A percentile compares a stretch with the other conserved stretches of the same genome.
Conservation (phyloP, 2,329 filamentous ascomycete species). For the Colletotrichum caudatum region DNA sequence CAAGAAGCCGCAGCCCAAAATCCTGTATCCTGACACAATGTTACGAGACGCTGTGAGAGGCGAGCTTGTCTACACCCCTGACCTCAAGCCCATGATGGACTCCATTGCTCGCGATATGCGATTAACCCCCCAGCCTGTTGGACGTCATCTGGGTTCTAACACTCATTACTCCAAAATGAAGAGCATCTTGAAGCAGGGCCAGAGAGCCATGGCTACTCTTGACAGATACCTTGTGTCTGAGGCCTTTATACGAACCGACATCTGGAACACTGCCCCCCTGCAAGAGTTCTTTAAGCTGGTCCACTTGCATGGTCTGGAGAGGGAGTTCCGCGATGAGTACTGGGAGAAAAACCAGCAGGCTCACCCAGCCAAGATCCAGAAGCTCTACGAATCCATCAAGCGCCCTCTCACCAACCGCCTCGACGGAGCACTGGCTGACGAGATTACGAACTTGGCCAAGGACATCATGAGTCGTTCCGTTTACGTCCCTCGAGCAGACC, state of each 20-base stretch:
- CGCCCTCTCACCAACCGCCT: neutral
- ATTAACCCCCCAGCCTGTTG: slow-evolving; percentile 1
- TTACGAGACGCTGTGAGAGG: slow-evolving; percentile 14
- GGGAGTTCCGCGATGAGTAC: slow-evolving; percentile 22
- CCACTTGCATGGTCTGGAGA: slow-evolving; percentile 15
- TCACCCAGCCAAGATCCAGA: slow-evolving; percentile 7
- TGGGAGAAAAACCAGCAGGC: slow-evolving; percentile 26
- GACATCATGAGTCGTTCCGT: slow-evolving; percentile 32
- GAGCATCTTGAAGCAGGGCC: slow-evolving; percentile 14
- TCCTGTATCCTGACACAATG: slow-evolving; percentile 11
- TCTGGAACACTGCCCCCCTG: slow-evolving; percentile 1
- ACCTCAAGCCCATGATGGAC: neutral
- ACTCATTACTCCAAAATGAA: slow-evolving; percentile 10
- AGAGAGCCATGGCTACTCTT: slow-evolving; percentile 9
- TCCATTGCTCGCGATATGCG: slow-evolving; percentile 3
- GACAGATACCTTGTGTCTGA: slow-evolving; percentile 28
- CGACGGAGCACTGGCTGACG: neutral
- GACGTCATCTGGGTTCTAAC: slow-evolving; percentile 15
- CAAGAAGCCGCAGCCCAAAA: neutral
- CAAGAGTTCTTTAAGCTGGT: slow-evolving; percentile 32
- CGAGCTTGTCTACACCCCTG: slow-evolving; percentile 24
- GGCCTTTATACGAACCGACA: slow-evolving; percentile 30
- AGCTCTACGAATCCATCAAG: neutral
- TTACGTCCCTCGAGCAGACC: slow-evolving; percentile 11
- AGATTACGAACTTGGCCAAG: neutral